These are phyloP conservation scores for Gnomoniopsis sp. DNA, from an alignment of 2,329 filamentous ascomycete genomes.

Conservation along the genomic window DNA sequence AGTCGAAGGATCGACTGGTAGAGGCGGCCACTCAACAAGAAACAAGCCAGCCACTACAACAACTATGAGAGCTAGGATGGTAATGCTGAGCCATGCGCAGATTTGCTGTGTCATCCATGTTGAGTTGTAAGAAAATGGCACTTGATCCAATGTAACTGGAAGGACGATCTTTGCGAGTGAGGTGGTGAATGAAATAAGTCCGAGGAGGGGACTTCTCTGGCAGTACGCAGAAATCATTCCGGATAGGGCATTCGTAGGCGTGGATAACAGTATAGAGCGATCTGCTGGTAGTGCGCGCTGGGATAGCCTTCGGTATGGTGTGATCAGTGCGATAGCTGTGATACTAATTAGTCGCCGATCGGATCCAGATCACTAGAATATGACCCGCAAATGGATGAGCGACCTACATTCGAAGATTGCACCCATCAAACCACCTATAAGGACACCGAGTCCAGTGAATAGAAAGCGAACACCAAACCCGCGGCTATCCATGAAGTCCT, in stretches of 20 bases:
- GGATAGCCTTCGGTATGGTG: slow-evolving; percentile 32
- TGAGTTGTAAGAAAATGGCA: slow-evolving; percentile 34
- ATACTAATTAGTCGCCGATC: neutral
- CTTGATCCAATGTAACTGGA: slow-evolving; percentile 34
- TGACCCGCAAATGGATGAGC: neutral
- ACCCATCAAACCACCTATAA: slow-evolving; percentile 19
- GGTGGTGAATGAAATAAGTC: slow-evolving; percentile 28
- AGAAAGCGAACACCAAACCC: slow-evolving; percentile 36
- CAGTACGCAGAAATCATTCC: slow-evolving; percentile 31
- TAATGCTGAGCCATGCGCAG: slow-evolving; percentile 31
- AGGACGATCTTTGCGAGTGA: slow-evolving; percentile 33
- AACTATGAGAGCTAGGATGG: slow-evolving; percentile 33
- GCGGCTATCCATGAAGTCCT: slow-evolving; percentile 37
- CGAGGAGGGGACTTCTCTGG: slow-evolving; percentile 30
- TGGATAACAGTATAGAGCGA: slow-evolving; percentile 31
- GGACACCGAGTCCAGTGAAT: slow-evolving; percentile 36
- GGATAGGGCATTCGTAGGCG: slow-evolving; percentile 28
- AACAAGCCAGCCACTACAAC: slow-evolving; percentile 31
- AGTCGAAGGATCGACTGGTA: slow-evolving; percentile 33
- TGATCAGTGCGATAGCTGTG: slow-evolving; percentile 31
- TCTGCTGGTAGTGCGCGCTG: slow-evolving; percentile 23
- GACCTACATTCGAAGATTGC: neutral
- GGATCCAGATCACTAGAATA: too few relatives aligned
- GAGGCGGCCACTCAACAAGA: slow-evolving; percentile 29
- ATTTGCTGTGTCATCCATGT: slow-evolving; percentile 28